Evolutionary conservation across 2,329 filamentous ascomycete genomes (phyloP), one percentile per base, ranked within the genome.

Genomic region (Exophiala calicioides): DNA sequence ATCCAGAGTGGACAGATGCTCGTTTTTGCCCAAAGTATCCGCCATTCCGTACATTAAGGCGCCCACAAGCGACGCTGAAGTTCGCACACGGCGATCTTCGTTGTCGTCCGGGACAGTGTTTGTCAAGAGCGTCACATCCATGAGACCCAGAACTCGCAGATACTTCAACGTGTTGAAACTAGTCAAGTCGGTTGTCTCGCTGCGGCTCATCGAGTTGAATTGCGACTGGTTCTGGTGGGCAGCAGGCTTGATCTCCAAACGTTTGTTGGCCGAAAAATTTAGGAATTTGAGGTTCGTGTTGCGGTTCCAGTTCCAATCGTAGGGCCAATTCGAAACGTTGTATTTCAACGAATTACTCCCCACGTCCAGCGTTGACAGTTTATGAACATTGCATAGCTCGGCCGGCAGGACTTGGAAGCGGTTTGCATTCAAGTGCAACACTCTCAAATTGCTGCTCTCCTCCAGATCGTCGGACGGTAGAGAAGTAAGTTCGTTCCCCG

Each of bases 221-320:
- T 78, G 73, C 19, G 80, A 81, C 51, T 73, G 80, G 18, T 52
- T 55, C 26, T 51, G 54, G 29, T 58, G 56, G 16, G 56, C 46
- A 21, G 53, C 52, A 1, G 81, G 81, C 61, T 84, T 84, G 71
- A 98, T 97, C 68, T 98, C 93, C 24, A 98, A 72, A 39, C 91
- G 84, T 68, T 95, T 96, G 72, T 98, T 98, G 40, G 93, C 93
- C 0, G 91, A 97, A 62, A 98, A 76, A 62, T 97, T 98, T 53
- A 98, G 83, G 63, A 94, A 98, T 54, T 90, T 86, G 56, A 98
- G 73, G 60, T 96, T 94, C 37, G 87, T 88, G 62, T 98, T 98
- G 77, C 93, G 88, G 63, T 97, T 97, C 93, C 93, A 98, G 62
- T 98, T 98, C 93, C 93, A 98, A 65, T 98, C 93, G 64, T 98